Evolutionary conservation across 2,329 filamentous ascomycete species (phyloP).

Genomic region (Alternaria solani): DNA sequence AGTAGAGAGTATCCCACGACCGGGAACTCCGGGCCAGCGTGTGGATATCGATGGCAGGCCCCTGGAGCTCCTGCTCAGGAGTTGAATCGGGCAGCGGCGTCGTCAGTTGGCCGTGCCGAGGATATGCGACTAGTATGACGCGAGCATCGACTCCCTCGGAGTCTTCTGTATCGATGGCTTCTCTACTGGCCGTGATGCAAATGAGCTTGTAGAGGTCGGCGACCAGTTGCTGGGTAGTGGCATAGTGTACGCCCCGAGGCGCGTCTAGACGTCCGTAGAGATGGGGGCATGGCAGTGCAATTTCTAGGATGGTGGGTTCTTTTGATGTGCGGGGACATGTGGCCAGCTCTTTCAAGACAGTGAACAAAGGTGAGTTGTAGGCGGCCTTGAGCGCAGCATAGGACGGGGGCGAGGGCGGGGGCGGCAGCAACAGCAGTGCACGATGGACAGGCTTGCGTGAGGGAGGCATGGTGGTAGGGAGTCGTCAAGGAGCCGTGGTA

Average conservation of each 20-base stretch:
- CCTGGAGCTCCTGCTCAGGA: conserved; percentile 47
- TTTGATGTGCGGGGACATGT: conserved; percentile 38
- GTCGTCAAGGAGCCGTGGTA: neutral
- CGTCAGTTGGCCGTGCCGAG: conserved; percentile 41
- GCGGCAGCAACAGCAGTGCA: conserved; percentile 56
- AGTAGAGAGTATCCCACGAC: conserved; percentile 72
- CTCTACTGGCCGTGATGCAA: conserved; percentile 72
- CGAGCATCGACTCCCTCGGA: conserved; percentile 78
- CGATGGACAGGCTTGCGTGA: conserved; percentile 26
- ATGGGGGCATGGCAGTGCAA: conserved; percentile 70
- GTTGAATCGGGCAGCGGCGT: conserved; percentile 32
- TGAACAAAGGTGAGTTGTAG: conserved; percentile 53
- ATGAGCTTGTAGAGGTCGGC: conserved; percentile 81
- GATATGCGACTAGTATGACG: conserved; percentile 75
- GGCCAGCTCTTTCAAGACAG: conserved; percentile 54
- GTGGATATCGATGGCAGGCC: conserved; percentile 60
- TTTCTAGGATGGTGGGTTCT: conserved; percentile 59
- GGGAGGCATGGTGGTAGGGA: conserved; percentile 38
- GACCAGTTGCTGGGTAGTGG: conserved; percentile 74
- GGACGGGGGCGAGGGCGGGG: conserved; percentile 51
- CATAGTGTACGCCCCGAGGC: conserved; percentile 68
- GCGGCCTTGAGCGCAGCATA: conserved; percentile 54
- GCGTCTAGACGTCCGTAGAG: conserved; percentile 62
- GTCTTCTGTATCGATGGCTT: conserved; percentile 69
- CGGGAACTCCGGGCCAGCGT: conserved; percentile 59